Evolutionary conservation across 2,329 filamentous ascomycete genomes (phyloP).

Genomic region (Alternaria brassicicola): DNA sequence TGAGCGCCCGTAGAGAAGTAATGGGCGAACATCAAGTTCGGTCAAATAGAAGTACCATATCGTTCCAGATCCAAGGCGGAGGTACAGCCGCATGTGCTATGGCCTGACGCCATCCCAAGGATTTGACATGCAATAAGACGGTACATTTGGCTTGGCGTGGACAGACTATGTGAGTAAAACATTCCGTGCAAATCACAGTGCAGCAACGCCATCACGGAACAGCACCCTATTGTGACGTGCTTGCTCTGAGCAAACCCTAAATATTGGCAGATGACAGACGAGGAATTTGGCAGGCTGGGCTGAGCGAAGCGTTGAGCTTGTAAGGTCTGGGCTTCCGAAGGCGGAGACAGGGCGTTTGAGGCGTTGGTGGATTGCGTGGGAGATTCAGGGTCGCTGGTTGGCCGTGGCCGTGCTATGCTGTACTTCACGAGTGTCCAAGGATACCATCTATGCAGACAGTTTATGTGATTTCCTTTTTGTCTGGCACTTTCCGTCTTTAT

Average conservation of each 20-base stretch:
- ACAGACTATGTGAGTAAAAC: conserved; percentile 8
- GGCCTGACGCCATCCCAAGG: conserved; percentile 20
- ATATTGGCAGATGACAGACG: conserved; percentile 21
- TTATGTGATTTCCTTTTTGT: not conserved
- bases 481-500: not conserved
- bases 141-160: conserved; percentile 30
- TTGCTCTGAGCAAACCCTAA: conserved; percentile 20
- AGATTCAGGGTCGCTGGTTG: conserved; percentile 10
- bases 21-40: conserved; percentile 10
- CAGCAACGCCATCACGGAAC: conserved; percentile 12
- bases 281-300: conserved; percentile 30
- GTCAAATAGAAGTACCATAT: conserved; percentile 21
- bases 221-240: conserved; percentile 30
- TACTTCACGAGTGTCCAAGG: not conserved
- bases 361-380: conserved; percentile 5
- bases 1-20: conserved; percentile 9
- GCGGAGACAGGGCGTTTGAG: conserved; percentile 19
- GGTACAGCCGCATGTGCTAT: conserved; percentile 24
- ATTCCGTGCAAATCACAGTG: conserved; percentile 30
- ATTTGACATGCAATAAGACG: conserved; percentile 19
- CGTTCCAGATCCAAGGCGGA: conserved; percentile 27
- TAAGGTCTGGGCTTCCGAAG: conserved; percentile 34
- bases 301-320: conserved; percentile 34
- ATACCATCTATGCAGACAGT: not conserved
- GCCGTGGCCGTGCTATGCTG: not conserved